Percentiles rank a stretch among this genome's conserved stretches.
Evolutionary conservation across 352 stramenopile genomes (phyloP).

Genomic region (Phytophthora foliorum): DNA sequence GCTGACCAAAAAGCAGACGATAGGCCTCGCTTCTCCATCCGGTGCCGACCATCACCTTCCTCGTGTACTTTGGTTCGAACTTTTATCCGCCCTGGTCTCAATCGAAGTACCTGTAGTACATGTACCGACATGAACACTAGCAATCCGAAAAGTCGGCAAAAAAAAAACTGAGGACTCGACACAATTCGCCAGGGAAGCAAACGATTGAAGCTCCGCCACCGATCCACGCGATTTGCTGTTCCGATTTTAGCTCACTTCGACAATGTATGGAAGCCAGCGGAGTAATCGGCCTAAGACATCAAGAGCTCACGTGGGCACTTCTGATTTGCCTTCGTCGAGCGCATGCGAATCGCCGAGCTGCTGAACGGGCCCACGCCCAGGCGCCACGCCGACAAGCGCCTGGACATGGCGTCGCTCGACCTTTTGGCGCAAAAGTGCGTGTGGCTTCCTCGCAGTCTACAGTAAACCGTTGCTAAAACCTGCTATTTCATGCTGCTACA

Average conservation of each 20-base stretch:
- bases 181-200: slow-evolving; percentile 19
- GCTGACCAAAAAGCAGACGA: slow-evolving; percentile 11
- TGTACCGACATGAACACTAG: slow-evolving; percentile 5
- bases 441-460: no score
- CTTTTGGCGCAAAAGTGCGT: slow-evolving; percentile 49
- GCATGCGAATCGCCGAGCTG: slow-evolving; percentile 52
- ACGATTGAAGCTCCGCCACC: slow-evolving; percentile 22
- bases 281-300: slow-evolving; percentile 40
- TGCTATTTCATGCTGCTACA: slow-evolving; percentile 3
- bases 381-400: slow-evolving; percentile 30
- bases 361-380: slow-evolving; percentile 28
- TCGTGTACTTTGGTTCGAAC: slow-evolving; percentile 18
- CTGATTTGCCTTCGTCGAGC: slow-evolving; percentile 18
- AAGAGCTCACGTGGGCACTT: slow-evolving; percentile 43
- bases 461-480: slow-evolving; percentile 17
- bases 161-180: slow-evolving; percentile 20
- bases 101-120: no score
- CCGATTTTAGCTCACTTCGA: slow-evolving; percentile 12
- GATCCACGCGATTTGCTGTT: slow-evolving; percentile 3
- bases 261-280: slow-evolving; percentile 33
- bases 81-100: no score
- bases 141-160: slow-evolving; percentile 6
- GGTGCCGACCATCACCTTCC: slow-evolving; percentile 29
- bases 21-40: slow-evolving; percentile 32
- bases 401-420: slow-evolving; percentile 72